phyloP scores from a whole-genome alignment of 2,329 filamentous ascomycete species.

The Pleomassaria siparia region DNA sequence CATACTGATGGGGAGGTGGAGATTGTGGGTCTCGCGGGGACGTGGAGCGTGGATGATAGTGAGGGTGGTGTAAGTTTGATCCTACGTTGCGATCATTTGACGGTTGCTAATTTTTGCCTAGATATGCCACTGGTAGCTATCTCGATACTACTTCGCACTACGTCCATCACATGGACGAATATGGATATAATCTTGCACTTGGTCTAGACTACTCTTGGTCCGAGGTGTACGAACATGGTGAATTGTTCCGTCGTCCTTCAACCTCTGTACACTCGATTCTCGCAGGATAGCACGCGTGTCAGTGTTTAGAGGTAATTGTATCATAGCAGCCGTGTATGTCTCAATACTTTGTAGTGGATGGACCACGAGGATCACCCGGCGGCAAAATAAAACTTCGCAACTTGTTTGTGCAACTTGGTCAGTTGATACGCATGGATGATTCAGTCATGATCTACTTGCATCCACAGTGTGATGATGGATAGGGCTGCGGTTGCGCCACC shows the following conservation, averaged over 20 bases:
- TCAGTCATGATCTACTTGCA: background rate
- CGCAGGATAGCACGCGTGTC: no score
- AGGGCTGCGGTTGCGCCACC: background rate
- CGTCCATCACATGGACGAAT: background rate
- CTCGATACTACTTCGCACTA: background rate
- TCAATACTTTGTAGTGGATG: no score
- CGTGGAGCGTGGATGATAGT: conserved; percentile 86
- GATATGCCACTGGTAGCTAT: conserved; percentile 31
- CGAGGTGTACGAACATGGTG: no score
- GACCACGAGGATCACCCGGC: no score
- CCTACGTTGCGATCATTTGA: background rate
- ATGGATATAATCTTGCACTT: no score
- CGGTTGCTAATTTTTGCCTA: conserved; percentile 5
- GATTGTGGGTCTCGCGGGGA: conserved; percentile 74
- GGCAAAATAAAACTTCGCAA: no score
- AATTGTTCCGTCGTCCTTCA: no score
- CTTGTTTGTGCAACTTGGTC: background rate
- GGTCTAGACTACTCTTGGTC: no score
- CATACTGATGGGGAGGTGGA: conserved; percentile 57
- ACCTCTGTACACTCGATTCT: no score
- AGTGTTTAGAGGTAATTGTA: background rate
- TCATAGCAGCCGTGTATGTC: conserved; percentile 2
- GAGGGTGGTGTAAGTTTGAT: conserved; percentile 56
- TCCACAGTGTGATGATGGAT: background rate
- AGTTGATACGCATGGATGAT: conserved; percentile 3